A percentile compares a stretch with the other conserved stretches of the same genome.
phyloP scores from a whole-genome alignment of 495 filamentous ascomycete genomes.

The Penicillium bialowiezense region DNA sequence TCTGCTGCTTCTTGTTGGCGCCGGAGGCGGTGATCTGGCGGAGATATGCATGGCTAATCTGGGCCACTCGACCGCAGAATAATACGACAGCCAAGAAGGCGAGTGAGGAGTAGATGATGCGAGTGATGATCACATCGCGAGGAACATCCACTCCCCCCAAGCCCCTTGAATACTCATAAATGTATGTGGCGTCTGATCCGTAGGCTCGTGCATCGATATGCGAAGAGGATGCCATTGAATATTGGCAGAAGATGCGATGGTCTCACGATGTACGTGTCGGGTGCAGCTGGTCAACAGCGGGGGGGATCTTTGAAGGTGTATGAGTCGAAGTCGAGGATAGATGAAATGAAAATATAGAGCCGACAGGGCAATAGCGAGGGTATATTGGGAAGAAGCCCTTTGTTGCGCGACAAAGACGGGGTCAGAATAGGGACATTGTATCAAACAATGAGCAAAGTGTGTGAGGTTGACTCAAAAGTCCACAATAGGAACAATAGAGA shows the following conservation, averaged over 20 bases:
- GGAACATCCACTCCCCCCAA: constrained; percentile 43
- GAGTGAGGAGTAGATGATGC: constrained; percentile 46
- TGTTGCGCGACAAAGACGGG: constrained; percentile 1
- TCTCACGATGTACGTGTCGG: not conserved
- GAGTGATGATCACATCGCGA: constrained; percentile 40
- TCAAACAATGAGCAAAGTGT: constrained; percentile 5
- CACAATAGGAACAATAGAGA: constrained; percentile 1
- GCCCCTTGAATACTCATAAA: constrained; percentile 44
- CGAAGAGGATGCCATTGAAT: constrained; percentile 36
- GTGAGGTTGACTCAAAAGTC: not conserved
- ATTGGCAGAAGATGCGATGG: constrained; percentile 2
- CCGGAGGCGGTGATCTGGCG: constrained; percentile 69
- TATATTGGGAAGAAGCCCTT: constrained; percentile 1
- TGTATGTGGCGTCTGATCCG: constrained; percentile 39
- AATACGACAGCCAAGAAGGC: constrained; percentile 47
- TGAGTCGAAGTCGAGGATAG: not conserved
- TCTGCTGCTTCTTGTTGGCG: constrained; percentile 45
- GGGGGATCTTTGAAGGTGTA: not conserved
- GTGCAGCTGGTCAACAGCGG: constrained; percentile 1
- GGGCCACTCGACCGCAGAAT: constrained; percentile 54
- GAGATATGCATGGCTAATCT: constrained; percentile 64
- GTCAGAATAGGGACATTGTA: constrained; percentile 4
- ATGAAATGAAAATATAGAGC: not conserved
- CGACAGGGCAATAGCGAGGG: not conserved
- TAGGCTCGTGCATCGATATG: constrained; percentile 32